These are phyloP conservation scores for Geopyxis carbonaria DNA, from an alignment of 495 filamentous ascomycete species.

Conservation along the genomic window DNA sequence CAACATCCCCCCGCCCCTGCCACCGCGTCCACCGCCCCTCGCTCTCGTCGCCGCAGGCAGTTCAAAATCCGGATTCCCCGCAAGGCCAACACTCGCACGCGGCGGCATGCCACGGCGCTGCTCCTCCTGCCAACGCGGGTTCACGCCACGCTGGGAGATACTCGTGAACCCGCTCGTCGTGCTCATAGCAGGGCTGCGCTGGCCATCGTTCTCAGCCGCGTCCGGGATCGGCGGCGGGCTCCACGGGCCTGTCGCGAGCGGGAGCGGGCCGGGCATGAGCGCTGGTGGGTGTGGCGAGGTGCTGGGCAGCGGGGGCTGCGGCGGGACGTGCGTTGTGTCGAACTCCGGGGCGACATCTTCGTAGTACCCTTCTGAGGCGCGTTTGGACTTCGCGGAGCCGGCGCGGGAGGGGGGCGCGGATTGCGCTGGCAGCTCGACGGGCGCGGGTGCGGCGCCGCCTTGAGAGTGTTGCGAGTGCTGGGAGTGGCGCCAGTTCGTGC, in stretches of 20 bases:
- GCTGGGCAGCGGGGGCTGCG: conserved; percentile 10
- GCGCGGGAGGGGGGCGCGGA: conserved; percentile 5
- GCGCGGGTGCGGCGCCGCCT: conserved; percentile 13
- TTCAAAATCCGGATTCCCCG: conserved; percentile 60
- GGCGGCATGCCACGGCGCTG: conserved; percentile 27
- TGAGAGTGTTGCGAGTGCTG: conserved; percentile 26
- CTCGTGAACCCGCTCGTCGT: conserved; percentile 70
- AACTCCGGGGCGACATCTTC: conserved; percentile 92
- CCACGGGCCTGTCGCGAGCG: too few species aligned
- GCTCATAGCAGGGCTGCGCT: conserved; percentile 57
- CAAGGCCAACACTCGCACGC: conserved; percentile 28
- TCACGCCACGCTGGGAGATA: conserved; percentile 68
- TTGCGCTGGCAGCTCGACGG: conserved; percentile 30
- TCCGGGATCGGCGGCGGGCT: conserved; percentile 27
- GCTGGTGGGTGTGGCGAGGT: conserved; percentile 8
- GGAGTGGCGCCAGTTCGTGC: conserved; percentile 31
- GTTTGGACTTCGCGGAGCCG: conserved; percentile 9
- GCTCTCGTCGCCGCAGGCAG: conserved; percentile 29
- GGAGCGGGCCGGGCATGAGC: conserved; percentile 9
- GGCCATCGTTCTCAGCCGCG: conserved; percentile 45
- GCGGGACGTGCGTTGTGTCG: conserved; percentile 30
- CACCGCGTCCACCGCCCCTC: conserved; percentile 9
- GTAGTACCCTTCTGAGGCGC: conserved; percentile 47
- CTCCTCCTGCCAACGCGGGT: conserved; percentile 55
- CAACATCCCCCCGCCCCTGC: conserved; percentile 11